Evolutionary conservation across 2,329 filamentous ascomycete genomes (phyloP).

Genomic region (Fusarium poae): DNA sequence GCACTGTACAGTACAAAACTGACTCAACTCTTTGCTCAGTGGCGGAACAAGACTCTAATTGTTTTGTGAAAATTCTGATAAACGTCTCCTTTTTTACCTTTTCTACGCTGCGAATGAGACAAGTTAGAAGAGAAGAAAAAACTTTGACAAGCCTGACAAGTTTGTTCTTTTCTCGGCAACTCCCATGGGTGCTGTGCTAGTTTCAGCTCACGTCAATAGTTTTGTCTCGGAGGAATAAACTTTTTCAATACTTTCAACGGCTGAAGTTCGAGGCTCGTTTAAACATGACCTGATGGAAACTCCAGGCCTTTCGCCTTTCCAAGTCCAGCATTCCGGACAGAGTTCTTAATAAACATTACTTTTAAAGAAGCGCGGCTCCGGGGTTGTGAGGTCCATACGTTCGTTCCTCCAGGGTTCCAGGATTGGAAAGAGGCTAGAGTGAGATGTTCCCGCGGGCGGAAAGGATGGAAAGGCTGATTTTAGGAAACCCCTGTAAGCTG

Average conservation of each 20-base stretch:
- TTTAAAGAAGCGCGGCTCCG: slow-evolving; percentile 26
- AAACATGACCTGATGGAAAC: too few species aligned
- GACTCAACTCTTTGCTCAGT: slow-evolving; percentile 37
- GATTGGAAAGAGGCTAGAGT: not conserved
- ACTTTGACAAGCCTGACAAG: not conserved
- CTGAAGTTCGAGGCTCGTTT: not conserved
- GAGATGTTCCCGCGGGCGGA: not conserved
- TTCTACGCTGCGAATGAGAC: not conserved
- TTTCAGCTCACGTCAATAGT: not conserved
- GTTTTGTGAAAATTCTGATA: not conserved
- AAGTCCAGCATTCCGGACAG: slow-evolving; percentile 5
- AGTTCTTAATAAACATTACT: not conserved
- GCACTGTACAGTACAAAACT: slow-evolving; percentile 36
- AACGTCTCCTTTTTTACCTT: not conserved
- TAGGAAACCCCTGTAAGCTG: slow-evolving; percentile 19
- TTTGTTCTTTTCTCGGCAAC: not conserved
- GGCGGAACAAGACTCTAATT: slow-evolving; percentile 23
- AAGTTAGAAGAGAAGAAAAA: not conserved
- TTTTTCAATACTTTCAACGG: slow-evolving; percentile 20
- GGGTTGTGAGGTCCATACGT: slow-evolving; percentile 14
- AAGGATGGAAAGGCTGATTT: not conserved
- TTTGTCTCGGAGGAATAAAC: not conserved
- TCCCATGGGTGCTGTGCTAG: not conserved
- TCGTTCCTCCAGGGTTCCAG: slow-evolving; percentile 1
- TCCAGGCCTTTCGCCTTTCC: not conserved